phyloP scores from a whole-genome alignment of 2,329 filamentous ascomycete species.

The Aspergillus neotritici region DNA sequence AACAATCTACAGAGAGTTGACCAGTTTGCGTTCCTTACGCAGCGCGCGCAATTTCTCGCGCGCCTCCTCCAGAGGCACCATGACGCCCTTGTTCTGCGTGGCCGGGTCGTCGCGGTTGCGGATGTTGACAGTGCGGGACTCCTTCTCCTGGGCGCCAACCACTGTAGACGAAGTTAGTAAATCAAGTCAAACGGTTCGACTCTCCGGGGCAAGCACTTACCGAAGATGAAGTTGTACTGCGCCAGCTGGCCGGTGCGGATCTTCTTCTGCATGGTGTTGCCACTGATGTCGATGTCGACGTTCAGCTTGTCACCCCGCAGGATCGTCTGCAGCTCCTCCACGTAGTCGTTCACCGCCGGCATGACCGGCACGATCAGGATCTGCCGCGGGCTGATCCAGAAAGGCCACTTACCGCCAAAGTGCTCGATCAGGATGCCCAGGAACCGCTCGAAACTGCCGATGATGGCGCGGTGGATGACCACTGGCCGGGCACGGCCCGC shows the following conservation, averaged over 20 bases:
- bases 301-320: conserved; percentile 43
- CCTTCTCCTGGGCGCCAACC: conserved; percentile 58
- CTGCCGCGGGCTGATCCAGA: conserved; percentile 49
- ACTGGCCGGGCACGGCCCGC: conserved; percentile 46
- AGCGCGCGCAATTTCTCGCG: conserved; percentile 48
- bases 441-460: conserved; percentile 49
- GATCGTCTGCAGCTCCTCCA: conserved; percentile 42
- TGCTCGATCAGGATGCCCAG: conserved; percentile 48
- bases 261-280: conserved; percentile 49
- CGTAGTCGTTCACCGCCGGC: conserved; percentile 46
- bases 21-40: conserved; percentile 42
- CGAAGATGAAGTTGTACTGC: conserved; percentile 50
- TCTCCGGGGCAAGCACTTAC: conserved; percentile 25
- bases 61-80: conserved; percentile 56
- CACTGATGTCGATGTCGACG: conserved; percentile 45
- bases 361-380: conserved; percentile 48
- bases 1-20: conserved; percentile 33
- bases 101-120: conserved; percentile 59
- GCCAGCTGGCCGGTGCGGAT: conserved; percentile 45
- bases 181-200: neutral
- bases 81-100: conserved; percentile 57
- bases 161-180: conserved; percentile 37
- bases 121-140: conserved; percentile 56
- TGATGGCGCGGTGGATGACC: conserved; percentile 48
- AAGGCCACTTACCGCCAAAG: conserved; percentile 49